Base-by-base conservation (phyloP, 2,329 filamentous ascomycete genomes). In the Ascochyta clinopodiicola region DNA sequence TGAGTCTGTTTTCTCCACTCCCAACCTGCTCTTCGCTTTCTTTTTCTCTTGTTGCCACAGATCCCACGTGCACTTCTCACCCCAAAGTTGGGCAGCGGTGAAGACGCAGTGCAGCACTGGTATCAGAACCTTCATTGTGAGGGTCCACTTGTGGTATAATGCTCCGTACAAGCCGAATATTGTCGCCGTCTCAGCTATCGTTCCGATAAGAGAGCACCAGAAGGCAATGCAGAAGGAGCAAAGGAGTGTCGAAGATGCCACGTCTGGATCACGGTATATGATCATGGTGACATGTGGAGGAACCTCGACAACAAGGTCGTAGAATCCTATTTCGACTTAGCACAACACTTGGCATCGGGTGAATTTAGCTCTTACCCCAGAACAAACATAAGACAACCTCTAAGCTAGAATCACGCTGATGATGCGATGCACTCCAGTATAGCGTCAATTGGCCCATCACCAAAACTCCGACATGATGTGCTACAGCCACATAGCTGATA, bases 401-500 rank as follows among this genome's bases (percentile, higher is more conserved):
- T 35, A 56, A 37, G 7, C 39, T 42, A 1, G 52, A 46, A 19
- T 56, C 52, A 6, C 40, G 45, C 27, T 56, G 45, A 10, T 44
- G 35, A 4, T 38, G 34, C 15, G 52, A 56, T 4, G 52, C 52
- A 45, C 52, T 56, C 52, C 52, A 56, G 22, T 49, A 56, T 19
- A 56, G 22, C 35, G 52, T 56, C 46, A 56, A 46, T 8, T 56
- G 52, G 4, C 52, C 52, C 52, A 56, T 56, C 10, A 56, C 40
- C 40, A 56, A 35, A 3, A 56, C 52, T 9, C 52, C 52, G n/a
- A 50, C 52, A 27, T 56, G 52, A 22, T 56, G 52, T 4, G 52
- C 39, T 12, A 56, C 52, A 13, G 52, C 52, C 22, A 56, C 52
- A 35, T 47, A 46, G 21, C 52, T 56, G 13, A 56, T 42, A 6